phyloP scores from a whole-genome alignment of 139 green algal genomes.

The Coelastrella sp. region DNA sequence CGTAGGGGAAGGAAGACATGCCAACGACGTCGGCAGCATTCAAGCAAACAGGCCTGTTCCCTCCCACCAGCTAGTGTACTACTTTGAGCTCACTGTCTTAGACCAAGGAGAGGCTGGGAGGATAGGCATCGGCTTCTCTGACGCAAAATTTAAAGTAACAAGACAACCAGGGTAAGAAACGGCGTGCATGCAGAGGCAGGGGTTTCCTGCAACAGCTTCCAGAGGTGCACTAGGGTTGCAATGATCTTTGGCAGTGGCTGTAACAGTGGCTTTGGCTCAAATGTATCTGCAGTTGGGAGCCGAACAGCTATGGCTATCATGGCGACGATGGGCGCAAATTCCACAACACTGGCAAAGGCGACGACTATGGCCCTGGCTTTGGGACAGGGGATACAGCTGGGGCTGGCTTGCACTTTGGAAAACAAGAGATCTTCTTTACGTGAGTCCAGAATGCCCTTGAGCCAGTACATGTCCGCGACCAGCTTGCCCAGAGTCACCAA shows the following conservation, averaged over 20 bases:
- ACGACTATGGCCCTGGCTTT: conserved; percentile 87
- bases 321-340: conserved; percentile 89
- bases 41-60: conserved; percentile 82
- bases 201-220: too few species aligned
- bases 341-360: conserved; percentile 62
- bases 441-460: conserved; percentile 49
- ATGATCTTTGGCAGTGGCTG: too few species aligned
- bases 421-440: conserved; percentile 95
- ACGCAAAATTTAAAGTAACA: conserved; percentile 77
- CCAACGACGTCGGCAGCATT: conserved; percentile 84
- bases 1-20: conserved; percentile 70
- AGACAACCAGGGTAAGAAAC: conserved; percentile 85
- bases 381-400: conserved; percentile 83
- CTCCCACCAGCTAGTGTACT: conserved; percentile 75
- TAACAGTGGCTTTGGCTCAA: background rate
- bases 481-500: too few species aligned
- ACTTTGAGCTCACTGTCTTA: conserved; percentile 87
- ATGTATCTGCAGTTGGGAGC: conserved; percentile 76
- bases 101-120: conserved; percentile 71
- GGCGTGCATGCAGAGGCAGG: background rate
- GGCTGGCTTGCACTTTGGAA: conserved; percentile 82
- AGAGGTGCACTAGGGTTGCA: too few species aligned
- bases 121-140: conserved; percentile 86
- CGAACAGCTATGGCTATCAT: conserved; percentile 89
- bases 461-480: too few species aligned